phyloP scores from a whole-genome alignment of 306 rosid species.

The Betula pendula region DNA sequence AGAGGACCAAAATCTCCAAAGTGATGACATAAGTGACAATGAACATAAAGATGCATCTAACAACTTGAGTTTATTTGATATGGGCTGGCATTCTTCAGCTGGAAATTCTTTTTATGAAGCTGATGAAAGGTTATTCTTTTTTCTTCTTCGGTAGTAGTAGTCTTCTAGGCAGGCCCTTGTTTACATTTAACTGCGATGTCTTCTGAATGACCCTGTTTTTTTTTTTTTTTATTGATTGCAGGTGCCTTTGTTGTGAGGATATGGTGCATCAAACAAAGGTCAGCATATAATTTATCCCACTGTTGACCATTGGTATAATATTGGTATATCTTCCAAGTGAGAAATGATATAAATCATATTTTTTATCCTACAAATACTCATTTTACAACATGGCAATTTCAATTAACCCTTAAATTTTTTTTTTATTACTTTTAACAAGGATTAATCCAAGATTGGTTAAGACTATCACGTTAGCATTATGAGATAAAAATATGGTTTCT shows the following conservation, averaged over 20 bases:
- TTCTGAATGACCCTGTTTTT: neutral
- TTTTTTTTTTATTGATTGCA: constrained; percentile 17
- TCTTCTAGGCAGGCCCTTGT: neutral
- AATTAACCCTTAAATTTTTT: too few species aligned
- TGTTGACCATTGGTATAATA: constrained; percentile 2
- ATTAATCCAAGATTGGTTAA: too few species aligned
- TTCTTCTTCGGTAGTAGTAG: neutral
- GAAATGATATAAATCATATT: too few species aligned
- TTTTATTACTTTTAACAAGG: too few species aligned
- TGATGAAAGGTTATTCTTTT: constrained; percentile 53
- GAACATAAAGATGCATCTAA: constrained; percentile 62
- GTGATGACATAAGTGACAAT: constrained; percentile 55
- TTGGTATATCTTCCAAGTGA: neutral
- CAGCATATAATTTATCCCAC: constrained; percentile 27
- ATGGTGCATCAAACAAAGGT: constrained; percentile 56
- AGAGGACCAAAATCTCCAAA: constrained; percentile 47
- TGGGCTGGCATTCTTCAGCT: constrained; percentile 80
- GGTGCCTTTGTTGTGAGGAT: constrained; percentile 64
- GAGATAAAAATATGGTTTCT: too few species aligned
- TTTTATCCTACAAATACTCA: too few species aligned
- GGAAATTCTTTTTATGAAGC: constrained; percentile 88
- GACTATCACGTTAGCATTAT: too few species aligned
- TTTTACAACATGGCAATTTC: too few species aligned
- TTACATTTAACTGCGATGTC: neutral
- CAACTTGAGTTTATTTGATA: constrained; percentile 71